Evolutionary conservation across 441 rosid genomes (phyloP), one percentile per base, ranked within the genome.

Genomic region (California macrophylla): DNA sequence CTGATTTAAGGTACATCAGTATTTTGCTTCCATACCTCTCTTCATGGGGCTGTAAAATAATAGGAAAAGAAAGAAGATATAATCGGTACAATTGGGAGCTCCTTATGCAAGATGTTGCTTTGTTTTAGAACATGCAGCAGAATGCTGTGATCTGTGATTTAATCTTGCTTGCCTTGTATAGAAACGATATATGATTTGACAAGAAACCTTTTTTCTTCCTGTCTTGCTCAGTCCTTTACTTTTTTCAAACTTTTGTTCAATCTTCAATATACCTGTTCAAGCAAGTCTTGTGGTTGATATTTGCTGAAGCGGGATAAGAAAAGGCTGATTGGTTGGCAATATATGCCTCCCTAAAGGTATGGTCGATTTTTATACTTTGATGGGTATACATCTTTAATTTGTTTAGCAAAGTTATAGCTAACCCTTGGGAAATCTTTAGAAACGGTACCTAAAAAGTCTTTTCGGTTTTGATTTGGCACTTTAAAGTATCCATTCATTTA

Each of bases 31-130:
- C 52, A 67, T 24, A 52, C 47, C 82, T 76, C 70, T 76, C 73
- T 61, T 73, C 56, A 13, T 0, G 72, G 64, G 68, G 80, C 82
- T 82, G 89, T 85, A 76, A 85, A 85, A 85, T 81, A 81, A 80
- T 66, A 76, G 66, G 75, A 42, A 36, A 72, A 72, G 72, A 47
- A 58, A 25, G 38, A 66, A 58, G 68, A 71, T 76, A 72, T 63
- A 42, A 68, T 30, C 63, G 50, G 36, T 28, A 40, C 70, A 16
- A 64, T 70, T 25, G 2, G 34, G 68, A 73, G 65, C 62, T 70
- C 61, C 71, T 38, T 69, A 78, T 69, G 32, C 69, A 78, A 68
- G 74, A 61, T 74, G 71, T 74, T 78, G 77, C 80, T 64, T 47
- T 67, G 67, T 61, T 75, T 72, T 80, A 50, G 61, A 75, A 70